Conservation (phyloP, 768 basidiomycete species). For the Gautieria morchelliformis region DNA sequence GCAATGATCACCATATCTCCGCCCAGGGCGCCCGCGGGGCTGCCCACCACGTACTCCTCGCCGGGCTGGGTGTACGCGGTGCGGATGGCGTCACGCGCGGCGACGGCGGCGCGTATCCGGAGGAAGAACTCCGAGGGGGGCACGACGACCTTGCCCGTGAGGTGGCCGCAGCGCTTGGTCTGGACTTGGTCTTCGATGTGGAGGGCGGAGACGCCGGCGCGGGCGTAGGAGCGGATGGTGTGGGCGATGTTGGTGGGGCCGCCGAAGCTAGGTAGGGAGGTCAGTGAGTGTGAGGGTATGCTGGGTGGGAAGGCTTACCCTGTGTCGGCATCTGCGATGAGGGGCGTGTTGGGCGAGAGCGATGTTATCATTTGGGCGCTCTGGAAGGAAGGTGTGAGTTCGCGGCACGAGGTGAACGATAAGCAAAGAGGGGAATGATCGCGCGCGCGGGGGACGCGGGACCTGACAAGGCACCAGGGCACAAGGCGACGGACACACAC, state of each 20-base stretch:
- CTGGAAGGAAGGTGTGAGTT: slow-evolving; percentile 16
- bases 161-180: slow-evolving; percentile 72
- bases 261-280: slow-evolving; percentile 38
- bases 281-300: not conserved
- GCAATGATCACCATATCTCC: too few relatives aligned
- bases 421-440: too few relatives aligned
- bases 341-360: slow-evolving; percentile 51
- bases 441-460: too few relatives aligned
- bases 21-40: slow-evolving; percentile 71
- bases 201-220: slow-evolving; percentile 63
- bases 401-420: too few relatives aligned
- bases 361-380: slow-evolving; percentile 64
- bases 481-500: slow-evolving; percentile 23
- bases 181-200: slow-evolving; percentile 82
- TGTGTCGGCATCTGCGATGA: slow-evolving; percentile 76
- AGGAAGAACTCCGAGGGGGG: slow-evolving; percentile 67
- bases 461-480: too few relatives aligned
- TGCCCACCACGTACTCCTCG: too few relatives aligned
- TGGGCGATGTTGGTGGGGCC: slow-evolving; percentile 71
- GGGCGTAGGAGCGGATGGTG: slow-evolving; percentile 60
- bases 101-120: slow-evolving; percentile 68
- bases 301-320: slow-evolving; percentile 44
- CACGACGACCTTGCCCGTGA: slow-evolving; percentile 75
- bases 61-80: slow-evolving; percentile 68
- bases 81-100: slow-evolving; percentile 66